Base-by-base conservation (phyloP, 2,329 filamentous ascomycete genomes). In the Talaromyces sp. region DNA sequence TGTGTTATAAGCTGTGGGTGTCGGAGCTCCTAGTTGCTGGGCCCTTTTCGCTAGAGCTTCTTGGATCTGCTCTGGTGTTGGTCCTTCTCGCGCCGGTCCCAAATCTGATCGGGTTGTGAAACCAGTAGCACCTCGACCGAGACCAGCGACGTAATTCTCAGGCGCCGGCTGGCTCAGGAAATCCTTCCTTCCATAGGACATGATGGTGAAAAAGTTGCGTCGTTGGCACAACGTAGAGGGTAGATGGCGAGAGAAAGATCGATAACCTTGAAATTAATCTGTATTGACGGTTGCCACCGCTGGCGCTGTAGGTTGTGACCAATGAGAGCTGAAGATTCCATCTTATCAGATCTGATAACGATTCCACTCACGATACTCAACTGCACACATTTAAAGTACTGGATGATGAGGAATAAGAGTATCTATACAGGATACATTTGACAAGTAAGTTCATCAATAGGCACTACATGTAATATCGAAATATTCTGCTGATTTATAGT, bases 21-120 rank as follows among this genome's bases (percentile, higher is more conserved):
- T 84, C n/a, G 88, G 86, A 68, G 87, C 86, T 54, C 89, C 89
- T 0, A 98, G 86, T 74, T 91, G 88, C 65, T 92, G 91, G 8
- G 95, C 94, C 72, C 96, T 89, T 80, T 97, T 97, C 58, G 93
- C 93, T 71, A 99, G 90, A 68, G 92, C 93, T 78, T 97, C 95
- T 78, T 98, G 97, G 81, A 99, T 97, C 80, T 98, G 94, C 76
- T 99, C 95, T 73, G 97, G 94, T 67, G 91, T 97, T 58, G 95
- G 95, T 17, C 95, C 95, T 82, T 97, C 94, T 73, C 94, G 87
- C 66, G 94, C 94, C 60, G 96, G 95, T 65, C 96, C 95, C 65
- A 99, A 84, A 85, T 99, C 95, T 65, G 94, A 98, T 73, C 96
- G 89, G 47, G 95, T 99, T 17, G 95, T 98, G 82, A 99, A 99